These are phyloP conservation scores for Glebionis coronaria DNA, from an alignment of 129 eudicot genomes.

Conservation along the genomic window DNA sequence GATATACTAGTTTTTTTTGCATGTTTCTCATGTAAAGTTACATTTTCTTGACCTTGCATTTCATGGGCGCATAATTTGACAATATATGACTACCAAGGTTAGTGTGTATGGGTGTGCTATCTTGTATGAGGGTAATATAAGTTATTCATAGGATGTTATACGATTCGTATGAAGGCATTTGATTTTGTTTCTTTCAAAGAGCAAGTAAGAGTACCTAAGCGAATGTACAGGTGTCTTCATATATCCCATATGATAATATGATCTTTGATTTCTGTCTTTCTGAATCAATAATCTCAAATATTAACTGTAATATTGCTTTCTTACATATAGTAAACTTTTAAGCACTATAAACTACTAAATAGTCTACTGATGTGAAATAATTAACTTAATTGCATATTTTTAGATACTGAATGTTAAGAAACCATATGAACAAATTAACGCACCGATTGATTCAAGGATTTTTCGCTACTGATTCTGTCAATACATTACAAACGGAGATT, in stretches of 20 bases:
- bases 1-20: constrained; percentile 4
- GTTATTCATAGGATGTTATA: constrained; percentile 10
- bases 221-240: constrained; percentile 33
- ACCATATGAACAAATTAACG: too few species aligned
- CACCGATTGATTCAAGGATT: too few species aligned
- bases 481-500: too few species aligned
- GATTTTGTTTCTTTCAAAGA: constrained; percentile 87
- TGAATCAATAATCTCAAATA: neutral
- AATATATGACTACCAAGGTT: constrained; percentile 74
- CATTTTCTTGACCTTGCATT: constrained; percentile 38
- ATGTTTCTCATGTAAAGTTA: constrained; percentile 12
- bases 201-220: constrained; percentile 72
- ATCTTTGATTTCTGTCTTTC: neutral
- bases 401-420: too few species aligned
- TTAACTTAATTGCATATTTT: too few species aligned
- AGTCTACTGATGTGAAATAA: too few species aligned
- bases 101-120: constrained; percentile 26
- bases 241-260: constrained; percentile 9
- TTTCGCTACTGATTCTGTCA: too few species aligned
- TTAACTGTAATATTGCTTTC: too few species aligned
- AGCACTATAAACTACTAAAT: too few species aligned
- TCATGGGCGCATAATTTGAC: constrained; percentile 80
- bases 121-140: neutral
- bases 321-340: too few species aligned
- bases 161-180: constrained; percentile 81